Evolutionary conservation across 805 yeast genomes (phyloP).

Genomic region (Danielozyma ontarioensis): DNA sequence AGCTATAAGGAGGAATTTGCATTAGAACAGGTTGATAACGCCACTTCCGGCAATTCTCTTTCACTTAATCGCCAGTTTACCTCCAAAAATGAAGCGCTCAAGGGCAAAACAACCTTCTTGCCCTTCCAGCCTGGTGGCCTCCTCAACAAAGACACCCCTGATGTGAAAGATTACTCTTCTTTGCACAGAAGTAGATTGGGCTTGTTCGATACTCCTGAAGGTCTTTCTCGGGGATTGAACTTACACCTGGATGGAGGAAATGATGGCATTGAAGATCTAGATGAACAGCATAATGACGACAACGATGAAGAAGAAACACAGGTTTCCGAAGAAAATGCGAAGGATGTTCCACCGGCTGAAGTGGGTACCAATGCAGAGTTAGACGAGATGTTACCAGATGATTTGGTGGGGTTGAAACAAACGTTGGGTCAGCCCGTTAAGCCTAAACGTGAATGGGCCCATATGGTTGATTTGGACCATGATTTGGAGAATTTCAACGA

Average conservation of each 20-base stretch:
- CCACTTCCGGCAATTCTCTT: slow-evolving; percentile 64
- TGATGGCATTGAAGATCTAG: slow-evolving; percentile 9
- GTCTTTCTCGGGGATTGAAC: slow-evolving; percentile 67
- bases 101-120: slow-evolving; percentile 67
- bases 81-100: slow-evolving; percentile 53
- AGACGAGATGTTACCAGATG: not conserved
- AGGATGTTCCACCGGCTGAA: slow-evolving; percentile 2
- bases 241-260: slow-evolving; percentile 11
- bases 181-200: slow-evolving; percentile 70
- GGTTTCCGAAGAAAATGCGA: slow-evolving; percentile 3
- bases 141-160: slow-evolving; percentile 9
- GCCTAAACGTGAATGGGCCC: slow-evolving; percentile 79
- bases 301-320: slow-evolving; percentile 3
- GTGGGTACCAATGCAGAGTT: slow-evolving; percentile 1
- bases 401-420: not conserved
- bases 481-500: slow-evolving; percentile 79
- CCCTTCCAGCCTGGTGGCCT: slow-evolving; percentile 95
- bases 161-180: slow-evolving; percentile 27
- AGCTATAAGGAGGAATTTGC: slow-evolving; percentile 54
- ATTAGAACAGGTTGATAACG: slow-evolving; percentile 42
- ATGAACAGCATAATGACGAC: too few species aligned
- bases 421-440: slow-evolving; percentile 12
- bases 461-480: slow-evolving; percentile 83
- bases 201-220: slow-evolving; percentile 77
- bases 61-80: slow-evolving; percentile 67